Percentiles rank a stretch among this genome's conserved stretches.
Conservation (phyloP, 164 flowering plant species). For the Tetrastigma voinierianum region DNA sequence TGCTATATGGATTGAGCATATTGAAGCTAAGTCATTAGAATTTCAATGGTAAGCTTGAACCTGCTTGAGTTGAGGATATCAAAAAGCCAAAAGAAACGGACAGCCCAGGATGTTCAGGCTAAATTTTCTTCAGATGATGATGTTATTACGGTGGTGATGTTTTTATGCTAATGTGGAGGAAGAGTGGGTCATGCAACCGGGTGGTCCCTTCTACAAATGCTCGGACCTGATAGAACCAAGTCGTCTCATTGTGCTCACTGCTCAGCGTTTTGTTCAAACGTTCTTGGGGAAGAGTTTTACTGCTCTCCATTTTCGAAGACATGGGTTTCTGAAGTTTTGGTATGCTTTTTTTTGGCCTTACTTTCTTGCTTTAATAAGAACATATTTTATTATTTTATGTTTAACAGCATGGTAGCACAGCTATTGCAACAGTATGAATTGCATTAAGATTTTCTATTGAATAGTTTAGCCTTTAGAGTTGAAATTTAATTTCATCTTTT, state of each 20-base stretch:
- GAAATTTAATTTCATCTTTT: too few species aligned
- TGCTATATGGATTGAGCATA: slow-evolving; percentile 80
- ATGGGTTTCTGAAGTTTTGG: slow-evolving; percentile 98
- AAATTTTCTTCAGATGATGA: slow-evolving; percentile 67
- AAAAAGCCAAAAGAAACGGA: slow-evolving; percentile 64
- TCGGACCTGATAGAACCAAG: slow-evolving; percentile 87
- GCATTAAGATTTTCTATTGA: not conserved
- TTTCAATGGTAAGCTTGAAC: slow-evolving; percentile 68
- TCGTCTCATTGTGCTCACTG: slow-evolving; percentile 78
- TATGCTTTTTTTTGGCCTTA: slow-evolving; percentile 23
- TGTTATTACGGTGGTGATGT: slow-evolving; percentile 90
- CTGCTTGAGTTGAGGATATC: slow-evolving; percentile 78
- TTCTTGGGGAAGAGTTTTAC: slow-evolving; percentile 77
- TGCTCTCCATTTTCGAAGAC: slow-evolving; percentile 91
- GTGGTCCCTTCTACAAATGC: slow-evolving; percentile 92
- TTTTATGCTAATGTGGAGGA: slow-evolving; percentile 82
- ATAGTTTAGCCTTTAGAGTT: not conserved
- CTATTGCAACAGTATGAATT: not conserved
- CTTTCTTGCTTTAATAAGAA: not conserved
- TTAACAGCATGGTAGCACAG: not conserved
- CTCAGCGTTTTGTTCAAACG: slow-evolving; percentile 93
- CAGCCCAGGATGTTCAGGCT: slow-evolving; percentile 53
- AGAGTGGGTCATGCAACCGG: slow-evolving; percentile 95
- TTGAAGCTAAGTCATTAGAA: slow-evolving; percentile 61
- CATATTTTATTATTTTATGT: not conserved